Evolutionary conservation across 305 asterid genomes (phyloP).

Genomic region (Fraxinus xanthoxyloides): DNA sequence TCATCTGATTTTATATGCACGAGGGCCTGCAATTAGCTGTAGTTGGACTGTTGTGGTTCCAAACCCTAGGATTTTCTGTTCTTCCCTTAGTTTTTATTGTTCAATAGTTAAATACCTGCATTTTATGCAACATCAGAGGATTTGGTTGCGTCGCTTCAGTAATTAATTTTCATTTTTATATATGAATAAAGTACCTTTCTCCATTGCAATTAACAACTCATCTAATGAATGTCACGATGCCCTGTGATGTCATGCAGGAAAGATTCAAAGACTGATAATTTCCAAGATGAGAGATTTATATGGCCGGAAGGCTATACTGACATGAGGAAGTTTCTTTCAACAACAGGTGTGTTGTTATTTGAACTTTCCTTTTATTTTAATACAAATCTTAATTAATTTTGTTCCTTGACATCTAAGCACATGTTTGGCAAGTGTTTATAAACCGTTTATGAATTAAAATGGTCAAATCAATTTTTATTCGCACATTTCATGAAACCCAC

Average conservation of each 20-base stretch:
- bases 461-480: not conserved
- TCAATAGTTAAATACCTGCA: not conserved
- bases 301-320: constrained; percentile 95
- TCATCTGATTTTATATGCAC: constrained; percentile 1
- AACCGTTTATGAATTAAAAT: not conserved
- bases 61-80: not conserved
- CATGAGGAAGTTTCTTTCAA: constrained; percentile 64
- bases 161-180: constrained; percentile 17
- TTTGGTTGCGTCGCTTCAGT: constrained; percentile 14
- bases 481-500: not conserved
- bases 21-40: not conserved
- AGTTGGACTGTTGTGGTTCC: constrained; percentile 10
- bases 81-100: not conserved
- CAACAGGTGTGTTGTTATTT: constrained; percentile 50
- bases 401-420: constrained; percentile 10
- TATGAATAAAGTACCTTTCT: constrained; percentile 5
- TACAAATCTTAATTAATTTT: constrained; percentile 10
- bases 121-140: not conserved
- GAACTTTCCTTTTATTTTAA: not conserved
- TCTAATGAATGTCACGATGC: constrained; percentile 23
- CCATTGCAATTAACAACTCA: constrained; percentile 23
- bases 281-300: constrained; percentile 68
- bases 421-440: not conserved
- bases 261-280: constrained; percentile 58
- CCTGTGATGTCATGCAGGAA: constrained; percentile 55